Base-by-base conservation (phyloP, 2,329 filamentous ascomycete genomes). In the Grosmannia penicillata region DNA sequence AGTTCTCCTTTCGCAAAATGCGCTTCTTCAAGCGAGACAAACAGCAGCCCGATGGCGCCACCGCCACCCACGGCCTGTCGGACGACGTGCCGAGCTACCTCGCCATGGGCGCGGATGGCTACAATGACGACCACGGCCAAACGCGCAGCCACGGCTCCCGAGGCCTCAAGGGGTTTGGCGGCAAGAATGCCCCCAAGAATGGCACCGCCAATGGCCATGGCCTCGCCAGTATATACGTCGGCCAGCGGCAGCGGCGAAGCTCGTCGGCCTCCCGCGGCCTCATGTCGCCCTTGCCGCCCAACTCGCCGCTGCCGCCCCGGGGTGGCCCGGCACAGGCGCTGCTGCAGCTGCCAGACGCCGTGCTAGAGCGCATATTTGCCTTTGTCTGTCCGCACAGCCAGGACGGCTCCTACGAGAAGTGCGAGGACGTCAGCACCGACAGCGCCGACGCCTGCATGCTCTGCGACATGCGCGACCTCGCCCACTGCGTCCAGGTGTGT, bases 371-470 rank as follows among this genome's bases (percentile, higher is more conserved):
- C 53, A 87, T 95, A 53, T 89, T 95, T 56, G 60, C 70, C 49
- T 76, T 76, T 48, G 77, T 95, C 40, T 95, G 87, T 51, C 87
- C 87, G 8, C 89, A 96, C 58, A 65, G 76, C 26, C 61, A 63
- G 38, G 87, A 96, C 58, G 67, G 78, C 53, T 77, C 70, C 43
- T 93, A 91, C 57, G 78, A 84, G 47, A 78, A 77, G 30, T 89
- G 82, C 52, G 89, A 96, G 62, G 72, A 82, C 51, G 84, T 80
- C 43, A 75, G 80, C 47, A 70, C 75, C 36, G 79, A 81, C 48
- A 78, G 85, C 60, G n/a, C n/a, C n/a, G n/a, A n/a, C n/a, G 77
- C 76, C 40, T 96, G 89, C 62, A 89, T 91, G 82, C 76, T 93
- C 48, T 96, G 89, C 62, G 85, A 94, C 61, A 70, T 91, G 64